A percentile compares a stretch with the other conserved stretches of the same genome.
Evolutionary conservation across 2,329 filamentous ascomycete species (phyloP).

Genomic region (Onygena corvina): DNA sequence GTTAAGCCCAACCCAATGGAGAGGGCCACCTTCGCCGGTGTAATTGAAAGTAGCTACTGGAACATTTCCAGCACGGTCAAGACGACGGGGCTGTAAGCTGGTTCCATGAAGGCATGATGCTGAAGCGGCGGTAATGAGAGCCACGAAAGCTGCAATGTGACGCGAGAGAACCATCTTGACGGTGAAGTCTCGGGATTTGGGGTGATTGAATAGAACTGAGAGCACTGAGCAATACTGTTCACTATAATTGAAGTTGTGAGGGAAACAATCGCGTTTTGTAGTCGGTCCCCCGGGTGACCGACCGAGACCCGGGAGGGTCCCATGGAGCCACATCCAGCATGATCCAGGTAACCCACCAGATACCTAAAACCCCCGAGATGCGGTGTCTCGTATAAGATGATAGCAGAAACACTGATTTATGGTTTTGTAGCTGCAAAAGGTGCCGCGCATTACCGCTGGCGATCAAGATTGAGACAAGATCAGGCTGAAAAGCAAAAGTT

Average conservation of each 20-base stretch:
- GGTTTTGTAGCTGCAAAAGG: background rate
- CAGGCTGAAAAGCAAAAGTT: background rate
- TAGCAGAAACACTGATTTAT: background rate
- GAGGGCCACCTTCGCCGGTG: background rate
- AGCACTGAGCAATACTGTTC: background rate
- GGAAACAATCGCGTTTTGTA: background rate
- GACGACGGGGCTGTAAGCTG: background rate
- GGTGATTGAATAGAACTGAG: background rate
- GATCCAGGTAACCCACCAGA: too few relatives aligned
- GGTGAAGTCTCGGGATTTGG: background rate
- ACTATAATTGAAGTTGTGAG: background rate
- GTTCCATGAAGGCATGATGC: background rate
- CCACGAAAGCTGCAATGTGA: background rate
- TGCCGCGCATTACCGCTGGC: background rate
- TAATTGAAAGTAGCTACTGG: constrained; percentile 2
- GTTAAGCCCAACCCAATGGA: background rate
- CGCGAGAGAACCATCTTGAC: background rate
- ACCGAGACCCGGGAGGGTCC: too few relatives aligned
- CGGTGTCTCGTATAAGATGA: background rate
- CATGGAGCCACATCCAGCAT: too few relatives aligned
- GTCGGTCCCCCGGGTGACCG: background rate
- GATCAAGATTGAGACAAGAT: background rate
- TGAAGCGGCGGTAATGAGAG: background rate
- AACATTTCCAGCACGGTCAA: background rate
- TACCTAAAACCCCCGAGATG: too few relatives aligned